A percentile compares a stretch with the other conserved stretches of the same genome.
These are phyloP conservation scores for Paramecium sonneborni DNA, from an alignment of 73 alveolate genomes.

Conservation along the genomic window DNA sequence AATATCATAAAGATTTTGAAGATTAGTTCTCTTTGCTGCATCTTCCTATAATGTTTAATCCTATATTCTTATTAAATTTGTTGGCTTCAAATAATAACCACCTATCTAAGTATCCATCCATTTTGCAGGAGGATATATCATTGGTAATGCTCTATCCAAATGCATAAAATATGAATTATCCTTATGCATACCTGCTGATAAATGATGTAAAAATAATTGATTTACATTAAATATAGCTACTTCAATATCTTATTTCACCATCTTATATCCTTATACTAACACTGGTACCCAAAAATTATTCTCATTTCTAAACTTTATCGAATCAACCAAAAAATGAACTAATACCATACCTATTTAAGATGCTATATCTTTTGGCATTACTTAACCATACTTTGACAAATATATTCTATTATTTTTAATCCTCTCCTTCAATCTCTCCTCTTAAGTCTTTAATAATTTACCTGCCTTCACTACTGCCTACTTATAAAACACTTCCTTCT, in stretches of 20 bases:
- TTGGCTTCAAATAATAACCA: slow-evolving; percentile 84
- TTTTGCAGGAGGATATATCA: slow-evolving; percentile 89
- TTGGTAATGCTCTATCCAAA: slow-evolving; percentile 85
- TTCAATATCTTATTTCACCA: slow-evolving; percentile 64
- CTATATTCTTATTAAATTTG: slow-evolving; percentile 72
- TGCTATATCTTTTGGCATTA: slow-evolving; percentile 18
- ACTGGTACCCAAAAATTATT: slow-evolving; percentile 72
- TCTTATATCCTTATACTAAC: slow-evolving; percentile 55
- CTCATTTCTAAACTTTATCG: slow-evolving; percentile 68
- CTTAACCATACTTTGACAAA: slow-evolving; percentile 9
- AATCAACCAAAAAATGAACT: not conserved
- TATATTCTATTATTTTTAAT: slow-evolving; percentile 1
- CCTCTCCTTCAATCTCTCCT: slow-evolving; percentile 41
- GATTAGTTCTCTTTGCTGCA: slow-evolving; percentile 72
- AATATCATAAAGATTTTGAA: slow-evolving; percentile 71
- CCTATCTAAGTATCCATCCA: slow-evolving; percentile 86
- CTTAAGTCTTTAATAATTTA: not conserved
- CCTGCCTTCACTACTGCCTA: not conserved
- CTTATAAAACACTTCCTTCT: not conserved
- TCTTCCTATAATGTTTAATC: slow-evolving; percentile 75
- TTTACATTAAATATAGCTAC: slow-evolving; percentile 69
- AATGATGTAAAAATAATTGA: slow-evolving; percentile 68
- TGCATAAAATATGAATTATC: slow-evolving; percentile 73
- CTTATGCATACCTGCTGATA: slow-evolving; percentile 52
- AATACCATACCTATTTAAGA: not conserved